These are phyloP conservation scores for Colletotrichum sp. DNA, from an alignment of 2,329 filamentous ascomycete species.

Conservation along the genomic window DNA sequence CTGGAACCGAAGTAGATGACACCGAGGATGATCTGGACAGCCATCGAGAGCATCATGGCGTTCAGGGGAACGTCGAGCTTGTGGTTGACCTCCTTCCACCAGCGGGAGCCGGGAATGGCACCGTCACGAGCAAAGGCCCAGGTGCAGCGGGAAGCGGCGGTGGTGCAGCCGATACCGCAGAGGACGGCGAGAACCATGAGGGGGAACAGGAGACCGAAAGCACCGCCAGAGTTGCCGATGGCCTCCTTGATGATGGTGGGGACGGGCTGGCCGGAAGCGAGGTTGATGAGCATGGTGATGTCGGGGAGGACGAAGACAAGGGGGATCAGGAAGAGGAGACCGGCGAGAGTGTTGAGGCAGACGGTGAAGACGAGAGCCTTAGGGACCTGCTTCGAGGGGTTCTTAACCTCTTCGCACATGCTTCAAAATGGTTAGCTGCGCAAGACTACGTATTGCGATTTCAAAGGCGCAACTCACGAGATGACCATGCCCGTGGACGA, in stretches of 20 bases:
- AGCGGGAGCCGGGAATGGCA: slow-evolving; percentile 67
- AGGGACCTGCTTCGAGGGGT: slow-evolving; percentile 71
- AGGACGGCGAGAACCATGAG: slow-evolving; percentile 70
- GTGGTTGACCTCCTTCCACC: slow-evolving; percentile 66
- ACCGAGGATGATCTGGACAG: slow-evolving; percentile 66
- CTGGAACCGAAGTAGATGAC: slow-evolving; percentile 73
- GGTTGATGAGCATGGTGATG: slow-evolving; percentile 56
- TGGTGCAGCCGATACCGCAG: slow-evolving; percentile 74
- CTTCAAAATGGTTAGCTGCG: slow-evolving; percentile 37
- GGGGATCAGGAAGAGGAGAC: slow-evolving; percentile 72
- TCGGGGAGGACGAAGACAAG: slow-evolving; percentile 73
- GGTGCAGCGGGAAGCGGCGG: slow-evolving; percentile 69
- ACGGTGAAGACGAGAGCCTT: slow-evolving; percentile 75
- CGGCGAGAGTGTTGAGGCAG: slow-evolving; percentile 69
- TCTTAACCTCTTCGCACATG: slow-evolving; percentile 76
- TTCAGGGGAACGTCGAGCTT: slow-evolving; percentile 71
- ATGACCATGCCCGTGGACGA: slow-evolving; percentile 83
- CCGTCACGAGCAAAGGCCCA: slow-evolving; percentile 76
- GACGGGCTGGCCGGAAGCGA: slow-evolving; percentile 65
- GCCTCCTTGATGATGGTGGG: slow-evolving; percentile 69
- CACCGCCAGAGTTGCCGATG: slow-evolving; percentile 63
- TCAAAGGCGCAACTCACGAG: slow-evolving; percentile 55
- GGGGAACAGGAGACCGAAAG: slow-evolving; percentile 67
- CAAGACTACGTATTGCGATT: not conserved
- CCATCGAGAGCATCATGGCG: slow-evolving; percentile 75